Conservation (phyloP, 805 yeast genomes). For the Pichia thaimueangensis region DNA sequence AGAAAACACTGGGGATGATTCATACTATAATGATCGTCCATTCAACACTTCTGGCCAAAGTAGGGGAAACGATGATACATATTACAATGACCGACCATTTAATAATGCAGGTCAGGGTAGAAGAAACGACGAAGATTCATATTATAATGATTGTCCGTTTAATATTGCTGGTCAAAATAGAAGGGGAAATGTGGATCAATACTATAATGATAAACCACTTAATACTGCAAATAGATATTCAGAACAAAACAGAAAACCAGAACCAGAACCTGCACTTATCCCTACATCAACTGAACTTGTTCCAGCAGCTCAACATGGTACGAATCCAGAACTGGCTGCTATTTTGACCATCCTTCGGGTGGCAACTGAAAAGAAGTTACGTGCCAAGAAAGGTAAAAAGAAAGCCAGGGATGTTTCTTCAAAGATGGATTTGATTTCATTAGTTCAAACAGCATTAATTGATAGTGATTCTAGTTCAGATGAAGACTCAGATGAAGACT, state of each 20-base stretch:
- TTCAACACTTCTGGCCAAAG: neutral
- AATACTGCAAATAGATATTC: neutral
- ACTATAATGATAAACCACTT: neutral
- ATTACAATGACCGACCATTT: constrained; percentile 1
- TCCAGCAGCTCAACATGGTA: neutral
- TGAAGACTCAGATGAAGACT: constrained; percentile 2
- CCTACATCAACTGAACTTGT: neutral
- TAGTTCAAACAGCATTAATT: constrained; percentile 6
- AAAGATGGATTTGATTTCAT: constrained; percentile 3
- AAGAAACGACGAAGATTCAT: neutral
- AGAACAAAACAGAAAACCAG: neutral
- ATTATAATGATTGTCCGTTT: constrained; percentile 2
- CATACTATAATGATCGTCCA: neutral
- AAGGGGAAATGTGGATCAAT: neutral
- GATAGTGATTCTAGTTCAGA: constrained; percentile 1
- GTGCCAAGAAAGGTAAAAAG: constrained; percentile 5
- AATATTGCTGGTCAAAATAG: neutral
- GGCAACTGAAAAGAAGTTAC: constrained; percentile 5
- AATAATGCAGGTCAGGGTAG: neutral
- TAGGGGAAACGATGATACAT: neutral
- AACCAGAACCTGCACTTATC: neutral
- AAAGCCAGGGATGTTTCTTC: neutral
- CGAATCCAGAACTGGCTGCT: constrained; percentile 2
- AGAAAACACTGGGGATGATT: neutral
- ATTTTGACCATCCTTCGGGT: neutral